phyloP scores from a whole-genome alignment of 2,329 filamentous ascomycete species.

The Thielaviopsis populi region DNA sequence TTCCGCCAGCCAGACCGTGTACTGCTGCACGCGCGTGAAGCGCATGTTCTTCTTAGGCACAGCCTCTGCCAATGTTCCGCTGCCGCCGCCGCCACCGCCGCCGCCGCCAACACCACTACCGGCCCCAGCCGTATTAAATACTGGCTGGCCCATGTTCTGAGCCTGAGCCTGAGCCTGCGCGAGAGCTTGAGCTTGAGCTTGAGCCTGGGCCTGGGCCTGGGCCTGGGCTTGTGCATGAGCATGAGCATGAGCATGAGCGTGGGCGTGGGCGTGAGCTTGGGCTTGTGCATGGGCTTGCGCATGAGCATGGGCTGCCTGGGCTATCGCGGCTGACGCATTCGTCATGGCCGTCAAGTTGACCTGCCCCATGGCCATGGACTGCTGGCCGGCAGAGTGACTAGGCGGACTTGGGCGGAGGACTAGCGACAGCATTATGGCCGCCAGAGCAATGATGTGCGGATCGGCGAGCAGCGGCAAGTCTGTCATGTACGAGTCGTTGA shows the following conservation, averaged over 20 bases:
- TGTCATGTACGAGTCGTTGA: constrained; percentile 88
- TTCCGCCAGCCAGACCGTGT: constrained; percentile 68
- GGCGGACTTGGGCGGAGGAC: constrained; percentile 49
- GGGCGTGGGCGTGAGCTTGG: constrained; percentile 1
- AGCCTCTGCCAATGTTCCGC: neutral
- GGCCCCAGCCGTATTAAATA: neutral
- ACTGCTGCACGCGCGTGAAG: constrained; percentile 39
- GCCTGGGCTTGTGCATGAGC: neutral
- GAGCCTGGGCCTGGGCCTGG: neutral
- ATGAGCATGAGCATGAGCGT: neutral
- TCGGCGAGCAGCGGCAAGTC: constrained; percentile 75
- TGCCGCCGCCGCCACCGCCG: constrained; percentile 5
- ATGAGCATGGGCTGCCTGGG: constrained; percentile 3
- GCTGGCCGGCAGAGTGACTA: constrained; percentile 23
- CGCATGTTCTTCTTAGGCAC: constrained; percentile 13
- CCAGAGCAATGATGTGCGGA: constrained; percentile 79
- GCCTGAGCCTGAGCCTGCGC: neutral
- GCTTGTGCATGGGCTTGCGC: constrained; percentile 5
- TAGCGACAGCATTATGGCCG: constrained; percentile 70
- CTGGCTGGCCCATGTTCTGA: neutral
- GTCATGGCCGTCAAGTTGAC: constrained; percentile 7
- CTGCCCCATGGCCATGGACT: constrained; percentile 20
- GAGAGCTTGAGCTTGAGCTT: constrained; percentile 6
- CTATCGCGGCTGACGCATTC: constrained; percentile 2
- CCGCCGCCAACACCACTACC: neutral